Base-by-base conservation (phyloP, 306 rosid genomes). In the Dryas drummondii region DNA sequence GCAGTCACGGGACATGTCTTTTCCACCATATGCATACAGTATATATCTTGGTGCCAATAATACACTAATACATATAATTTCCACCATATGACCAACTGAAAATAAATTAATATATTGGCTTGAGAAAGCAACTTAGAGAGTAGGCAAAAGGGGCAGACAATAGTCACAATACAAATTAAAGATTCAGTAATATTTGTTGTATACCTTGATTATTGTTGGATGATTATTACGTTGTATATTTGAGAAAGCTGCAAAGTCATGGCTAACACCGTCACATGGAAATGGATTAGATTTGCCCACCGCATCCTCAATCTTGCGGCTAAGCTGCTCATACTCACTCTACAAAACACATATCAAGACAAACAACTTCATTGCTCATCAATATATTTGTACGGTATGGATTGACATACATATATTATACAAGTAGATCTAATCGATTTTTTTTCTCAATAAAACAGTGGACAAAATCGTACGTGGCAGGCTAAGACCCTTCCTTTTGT, bases 171-270 rank as follows among this genome's bases (percentile, higher is more conserved):
- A 60, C 45, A 37, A 5, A 13, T 40, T 6, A 27, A 32, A 1
- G 14, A 14, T 12, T 51, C 12, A 8, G 49, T 7, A 52, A 37
- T 2, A 9, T 5, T 53, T 5, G 22, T 42, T 32, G 17, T 26
- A 13, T 67, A 89, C 96, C 96, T 92, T 85, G 41, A 90, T 68
- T 40, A 92, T 88, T 51, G 91, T 12, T 22, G 87, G 81, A 81
- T 90, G 93, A 66, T 85, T 81, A 50, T 9, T 82, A 6, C 62
- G 79, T 1, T 84, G 22, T 47, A 77, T 3, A 7, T 70, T 70
- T 14, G 83, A 71, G 83, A 92, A 90, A 51, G 45, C 71, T 17
- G 70, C 76, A 13, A 72, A 85, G 2, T 90, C 90, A 53, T 48
- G 79, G 0, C 44, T 55, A 55, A 52, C 3, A 7, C 72, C 76